A percentile compares a stretch with the other conserved stretches of the same genome.
phyloP scores from a whole-genome alignment of 2,329 filamentous ascomycete species.

The Aspergillus tamarii region DNA sequence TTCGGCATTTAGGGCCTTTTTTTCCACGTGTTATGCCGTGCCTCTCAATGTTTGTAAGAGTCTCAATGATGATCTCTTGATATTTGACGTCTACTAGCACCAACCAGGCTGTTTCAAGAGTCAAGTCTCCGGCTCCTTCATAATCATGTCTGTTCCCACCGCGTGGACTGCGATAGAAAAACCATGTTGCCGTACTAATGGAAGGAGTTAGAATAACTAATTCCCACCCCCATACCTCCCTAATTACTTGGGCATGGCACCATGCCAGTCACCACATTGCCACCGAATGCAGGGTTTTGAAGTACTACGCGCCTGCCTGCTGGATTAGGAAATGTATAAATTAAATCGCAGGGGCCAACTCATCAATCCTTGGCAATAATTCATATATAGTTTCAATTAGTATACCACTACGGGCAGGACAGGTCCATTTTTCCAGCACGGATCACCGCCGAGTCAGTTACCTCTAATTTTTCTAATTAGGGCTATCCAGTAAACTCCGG shows the following conservation, averaged over 20 bases:
- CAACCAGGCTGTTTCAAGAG: not conserved
- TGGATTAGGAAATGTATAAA: not conserved
- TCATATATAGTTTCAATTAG: not conserved
- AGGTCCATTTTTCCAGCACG: constrained; percentile 1
- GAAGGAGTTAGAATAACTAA: not conserved
- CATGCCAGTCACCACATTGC: constrained; percentile 2
- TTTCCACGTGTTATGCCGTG: not conserved
- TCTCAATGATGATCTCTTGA: not conserved
- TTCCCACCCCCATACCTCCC: not conserved
- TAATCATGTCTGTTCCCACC: not conserved
- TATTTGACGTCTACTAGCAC: not conserved
- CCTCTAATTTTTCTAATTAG: not conserved
- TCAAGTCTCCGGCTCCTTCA: not conserved
- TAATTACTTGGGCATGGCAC: not conserved
- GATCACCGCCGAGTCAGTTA: constrained; percentile 5
- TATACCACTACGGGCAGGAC: not conserved
- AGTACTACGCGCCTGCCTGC: not conserved
- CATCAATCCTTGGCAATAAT: constrained; percentile 8
- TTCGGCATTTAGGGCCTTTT: not conserved
- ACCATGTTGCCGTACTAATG: not conserved
- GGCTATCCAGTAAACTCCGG: not conserved
- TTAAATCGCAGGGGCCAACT: constrained; percentile 11
- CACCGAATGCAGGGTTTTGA: not conserved
- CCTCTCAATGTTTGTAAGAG: not conserved
- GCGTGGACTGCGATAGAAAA: not conserved